Base-by-base conservation (phyloP, 495 filamentous ascomycete species). In the Cairneyella variabilis region DNA sequence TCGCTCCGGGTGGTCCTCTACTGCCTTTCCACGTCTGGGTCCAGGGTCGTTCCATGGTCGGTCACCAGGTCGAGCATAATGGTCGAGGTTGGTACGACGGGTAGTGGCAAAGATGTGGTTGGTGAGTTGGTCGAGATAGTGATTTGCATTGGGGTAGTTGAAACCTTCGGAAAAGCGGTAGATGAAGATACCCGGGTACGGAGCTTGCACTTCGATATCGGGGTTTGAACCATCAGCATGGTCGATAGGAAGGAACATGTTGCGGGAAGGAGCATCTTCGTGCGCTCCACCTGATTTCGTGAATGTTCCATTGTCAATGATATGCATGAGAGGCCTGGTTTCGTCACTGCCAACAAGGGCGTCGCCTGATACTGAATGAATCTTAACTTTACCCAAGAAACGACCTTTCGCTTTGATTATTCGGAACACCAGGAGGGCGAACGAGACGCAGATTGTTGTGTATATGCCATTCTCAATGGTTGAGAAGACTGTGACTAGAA, bases 131-230 rank as follows among this genome's bases (percentile, higher is more conserved):
- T 97, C 91, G 26, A 95, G 82, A 66, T 95, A 95, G 69, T 93
- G 88, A 64, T 87, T 87, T 26, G 90, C 90, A 61, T 96, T 98
- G 54, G 91, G 89, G 61, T 97, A 98, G 73, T 93, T 91, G 76
- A 95, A 96, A 30, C 91, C 91, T 73, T 98, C 93, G 3, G 90
- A 85, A 71, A 98, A 97, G 36, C 93, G 83, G 72, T 96, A 98
- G 66, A 98, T 96, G 74, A 97, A 97, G 61, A 98, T 83, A 53
- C 93, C 93, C 0, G 93, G 91, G 63, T 91, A 91, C 6, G 93
- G 93, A 56, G 79, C 83, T 52, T 85, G 72, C 8, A 95, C 72
- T 3, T 89, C 79, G 51, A 98, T 74, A 17, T 86, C 76, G 1
- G 95, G 93, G 66, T 98, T 98, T 12, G 88, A 91, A 41, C 93